Percentiles rank a stretch among this genome's conserved stretches.
Conservation (phyloP, 805 yeast genomes). For the Wickerhamomyces rabaulensis region DNA sequence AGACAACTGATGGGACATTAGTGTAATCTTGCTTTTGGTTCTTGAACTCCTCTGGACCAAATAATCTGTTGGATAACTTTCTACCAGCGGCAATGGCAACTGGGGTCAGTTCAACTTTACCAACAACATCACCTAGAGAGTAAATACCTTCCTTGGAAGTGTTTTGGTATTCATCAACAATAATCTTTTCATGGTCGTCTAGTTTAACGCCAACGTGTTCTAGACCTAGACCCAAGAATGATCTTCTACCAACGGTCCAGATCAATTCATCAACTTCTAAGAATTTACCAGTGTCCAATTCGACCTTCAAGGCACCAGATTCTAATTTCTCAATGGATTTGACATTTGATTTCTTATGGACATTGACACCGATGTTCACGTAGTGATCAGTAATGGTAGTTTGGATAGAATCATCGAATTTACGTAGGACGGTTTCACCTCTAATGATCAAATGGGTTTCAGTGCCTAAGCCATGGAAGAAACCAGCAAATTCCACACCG, state of each 20-base stretch:
- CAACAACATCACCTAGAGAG: constrained; percentile 93
- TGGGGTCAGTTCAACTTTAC: constrained; percentile 91
- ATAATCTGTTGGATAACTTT: constrained; percentile 83
- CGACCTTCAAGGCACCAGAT: constrained; percentile 45
- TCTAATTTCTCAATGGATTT: constrained; percentile 41
- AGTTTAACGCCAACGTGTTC: constrained; percentile 69
- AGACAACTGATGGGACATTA: constrained; percentile 93
- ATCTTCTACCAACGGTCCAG: constrained; percentile 93
- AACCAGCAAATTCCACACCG: constrained; percentile 93
- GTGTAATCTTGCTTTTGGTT: constrained; percentile 77
- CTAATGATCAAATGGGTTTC: constrained; percentile 86
- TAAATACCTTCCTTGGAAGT: constrained; percentile 67
- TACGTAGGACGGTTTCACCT: constrained; percentile 85
- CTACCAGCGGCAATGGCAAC: constrained; percentile 99
- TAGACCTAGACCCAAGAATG: constrained; percentile 68
- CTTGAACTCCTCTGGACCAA: constrained; percentile 70
- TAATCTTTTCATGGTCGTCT: constrained; percentile 55
- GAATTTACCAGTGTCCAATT: constrained; percentile 33
- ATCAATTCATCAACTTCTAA: constrained; percentile 74
- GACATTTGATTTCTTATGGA: constrained; percentile 64
- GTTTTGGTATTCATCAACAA: constrained; percentile 85
- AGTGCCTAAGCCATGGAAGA: constrained; percentile 81
- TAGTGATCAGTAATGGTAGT: constrained; percentile 76
- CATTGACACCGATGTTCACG: constrained; percentile 71
- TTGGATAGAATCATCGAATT: constrained; percentile 80